Base-by-base conservation (phyloP, 441 rosid genomes). In the Biscutella laevigata region DNA sequence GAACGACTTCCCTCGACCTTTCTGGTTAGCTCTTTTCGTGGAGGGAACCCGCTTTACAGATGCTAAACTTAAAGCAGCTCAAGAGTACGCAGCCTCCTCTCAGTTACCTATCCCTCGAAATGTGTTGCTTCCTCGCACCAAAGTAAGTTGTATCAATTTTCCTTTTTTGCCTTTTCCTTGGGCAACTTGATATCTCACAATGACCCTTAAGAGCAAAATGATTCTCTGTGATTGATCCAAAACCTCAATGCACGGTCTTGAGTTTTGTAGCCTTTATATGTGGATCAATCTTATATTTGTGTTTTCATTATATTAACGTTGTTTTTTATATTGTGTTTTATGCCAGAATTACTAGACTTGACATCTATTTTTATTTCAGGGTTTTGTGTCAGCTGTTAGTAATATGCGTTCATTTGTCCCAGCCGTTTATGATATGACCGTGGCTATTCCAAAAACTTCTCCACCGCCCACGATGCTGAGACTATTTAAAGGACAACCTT, bases 391-490 rank as follows among this genome's bases (percentile, higher is more conserved):
- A 64, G 92, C 97, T 25, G 99, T 92, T 41, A 86, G 80, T 69
- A 81, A 92, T 44, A 88, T 88, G 99, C 88, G 97, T 49, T 71
- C 92, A 4, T 92, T 92, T 71, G 92, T 86, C 49, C 99, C 97
- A 46, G 97, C 97, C 68, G 76, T 92, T 46, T 92, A 92, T 70
- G 97, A 92, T 64, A 65, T 77, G 35, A 88, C 99, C 29, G 89
- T 88, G 61, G 82, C 92, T 37, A 82, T 92, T 52, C 99, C 99
- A 8, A 86, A 81, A 75, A 66, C 63, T 37, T 82, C 99, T 36
- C 75, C 92, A 29, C 75, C 82, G 34, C 99, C 99, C 26, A 92
- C 99, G 36, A 82, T 92, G 79, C 71, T 88, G 33, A 82, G 92
- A 67, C 74, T 92, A 27, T 77, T 92, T 74, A 86, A 80, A 84